phyloP scores from a whole-genome alignment of 1,284 basidiomycete genomes.

The Fomitopsis betulina region DNA sequence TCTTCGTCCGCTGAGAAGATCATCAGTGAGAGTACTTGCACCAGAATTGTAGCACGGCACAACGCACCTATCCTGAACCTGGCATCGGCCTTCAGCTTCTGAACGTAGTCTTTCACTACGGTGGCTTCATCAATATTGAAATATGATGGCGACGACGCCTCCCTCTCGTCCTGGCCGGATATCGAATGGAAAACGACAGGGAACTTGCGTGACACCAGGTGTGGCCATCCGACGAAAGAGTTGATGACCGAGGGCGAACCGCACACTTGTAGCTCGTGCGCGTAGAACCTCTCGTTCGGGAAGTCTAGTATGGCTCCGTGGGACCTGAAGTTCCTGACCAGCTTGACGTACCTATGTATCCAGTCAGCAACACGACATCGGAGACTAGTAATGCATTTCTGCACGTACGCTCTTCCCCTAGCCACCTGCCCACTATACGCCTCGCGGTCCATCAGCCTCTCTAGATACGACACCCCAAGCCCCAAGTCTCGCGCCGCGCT shows the following conservation, averaged over 20 bases:
- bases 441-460: conserved; percentile 44
- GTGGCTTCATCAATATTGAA: conserved; percentile 44
- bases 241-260: conserved; percentile 34
- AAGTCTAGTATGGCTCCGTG: conserved; percentile 51
- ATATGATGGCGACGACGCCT: conserved; percentile 42
- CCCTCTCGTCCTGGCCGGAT: conserved; percentile 37
- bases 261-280: conserved; percentile 41
- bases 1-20: conserved; percentile 30
- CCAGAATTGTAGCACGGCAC: not conserved
- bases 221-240: conserved; percentile 28
- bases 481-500: conserved; percentile 40
- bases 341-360: conserved; percentile 38
- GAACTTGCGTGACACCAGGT: conserved; percentile 33
- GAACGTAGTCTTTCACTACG: conserved; percentile 35
- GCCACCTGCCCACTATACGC: conserved; percentile 34
- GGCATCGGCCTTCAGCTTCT: conserved; percentile 17
- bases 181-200: conserved; percentile 46
- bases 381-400: not conserved
- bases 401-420: conserved; percentile 34
- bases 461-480: conserved; percentile 44
- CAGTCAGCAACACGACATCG: not conserved
- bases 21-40: not conserved
- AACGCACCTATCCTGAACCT: not conserved
- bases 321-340: conserved; percentile 55
- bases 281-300: conserved; percentile 55